Conservation (phyloP, 495 filamentous ascomycete species). For the Xylaria palmicola region DNA sequence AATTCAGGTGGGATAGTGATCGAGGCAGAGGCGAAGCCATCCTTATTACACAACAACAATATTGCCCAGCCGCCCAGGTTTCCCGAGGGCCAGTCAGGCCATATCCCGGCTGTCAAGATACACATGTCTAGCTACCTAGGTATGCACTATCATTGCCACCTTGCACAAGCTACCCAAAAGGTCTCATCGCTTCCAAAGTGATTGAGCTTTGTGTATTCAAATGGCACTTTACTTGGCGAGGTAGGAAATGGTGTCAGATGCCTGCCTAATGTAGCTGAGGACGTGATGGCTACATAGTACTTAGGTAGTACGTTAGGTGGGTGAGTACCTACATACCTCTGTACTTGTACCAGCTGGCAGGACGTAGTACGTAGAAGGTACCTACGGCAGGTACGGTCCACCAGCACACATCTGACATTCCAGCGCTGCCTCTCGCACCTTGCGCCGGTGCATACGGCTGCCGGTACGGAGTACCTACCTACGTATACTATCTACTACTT, state of each 20-base stretch:
- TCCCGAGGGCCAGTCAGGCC: background rate
- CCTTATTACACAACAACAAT: background rate
- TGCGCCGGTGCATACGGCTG: no score
- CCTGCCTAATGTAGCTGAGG: no score
- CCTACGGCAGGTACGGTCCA: no score
- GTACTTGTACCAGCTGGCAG: no score
- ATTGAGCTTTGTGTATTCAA: background rate
- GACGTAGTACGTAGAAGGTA: no score
- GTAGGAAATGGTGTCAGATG: no score
- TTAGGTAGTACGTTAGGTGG: no score
- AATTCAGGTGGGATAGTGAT: background rate
- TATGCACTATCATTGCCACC: background rate
- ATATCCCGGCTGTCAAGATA: background rate
- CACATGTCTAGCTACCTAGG: background rate
- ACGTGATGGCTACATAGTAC: no score
- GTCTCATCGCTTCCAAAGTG: background rate
- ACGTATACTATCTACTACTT: no score
- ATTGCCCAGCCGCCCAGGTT: background rate
- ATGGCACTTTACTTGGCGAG: background rate
- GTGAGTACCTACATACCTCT: background rate
- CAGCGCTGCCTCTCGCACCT: background rate
- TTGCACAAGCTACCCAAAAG: constrained; percentile 1
- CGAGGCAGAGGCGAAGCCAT: background rate
- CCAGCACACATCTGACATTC: background rate
- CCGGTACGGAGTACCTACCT: no score